Conservation (phyloP, 2,329 filamentous ascomycete species). For the Penicillium sp. region DNA sequence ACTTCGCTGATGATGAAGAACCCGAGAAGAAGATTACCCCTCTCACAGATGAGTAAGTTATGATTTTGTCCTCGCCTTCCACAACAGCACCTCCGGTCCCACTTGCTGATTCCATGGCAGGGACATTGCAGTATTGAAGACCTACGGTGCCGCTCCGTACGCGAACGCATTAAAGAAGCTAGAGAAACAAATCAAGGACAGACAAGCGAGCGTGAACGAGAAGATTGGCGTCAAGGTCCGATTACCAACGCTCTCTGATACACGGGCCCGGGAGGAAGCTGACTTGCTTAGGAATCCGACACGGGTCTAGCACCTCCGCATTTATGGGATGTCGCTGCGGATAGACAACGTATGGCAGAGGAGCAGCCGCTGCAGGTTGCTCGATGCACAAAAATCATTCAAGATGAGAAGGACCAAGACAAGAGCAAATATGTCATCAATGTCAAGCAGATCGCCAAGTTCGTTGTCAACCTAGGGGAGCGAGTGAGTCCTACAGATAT, state of each 20-base stretch:
- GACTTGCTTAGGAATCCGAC: conserved; percentile 78
- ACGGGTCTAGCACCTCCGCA: conserved; percentile 97
- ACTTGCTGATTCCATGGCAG: conserved; percentile 57
- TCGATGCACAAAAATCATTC: conserved; percentile 98
- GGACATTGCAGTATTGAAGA: conserved; percentile 99
- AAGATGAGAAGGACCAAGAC: conserved; percentile 91
- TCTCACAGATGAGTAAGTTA: conserved; percentile 85
- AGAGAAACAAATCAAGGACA: conserved; percentile 99
- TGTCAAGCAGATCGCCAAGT: conserved; percentile 99
- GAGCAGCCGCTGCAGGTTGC: conserved; percentile 98
- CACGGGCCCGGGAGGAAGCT: conserved; percentile 25
- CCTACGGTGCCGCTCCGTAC: conserved; percentile 96
- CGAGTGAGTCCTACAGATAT: conserved; percentile 98
- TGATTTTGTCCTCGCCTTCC: background rate
- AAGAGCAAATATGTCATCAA: conserved; percentile 99
- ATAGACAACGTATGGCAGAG: conserved; percentile 97
- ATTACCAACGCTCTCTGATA: conserved; percentile 6
- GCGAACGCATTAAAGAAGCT: conserved; percentile 93
- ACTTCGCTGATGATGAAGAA: conserved; percentile 92
- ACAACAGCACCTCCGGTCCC: conserved; percentile 9
- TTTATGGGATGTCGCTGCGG: conserved; percentile 97
- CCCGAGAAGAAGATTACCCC: conserved; percentile 99
- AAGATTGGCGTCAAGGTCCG: conserved; percentile 75
- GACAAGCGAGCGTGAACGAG: conserved; percentile 96
- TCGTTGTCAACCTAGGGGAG: conserved; percentile 96